Evolutionary conservation across 192 early-diverging fungal genomes (phyloP).

Genomic region (Obelidium mucronatum): DNA sequence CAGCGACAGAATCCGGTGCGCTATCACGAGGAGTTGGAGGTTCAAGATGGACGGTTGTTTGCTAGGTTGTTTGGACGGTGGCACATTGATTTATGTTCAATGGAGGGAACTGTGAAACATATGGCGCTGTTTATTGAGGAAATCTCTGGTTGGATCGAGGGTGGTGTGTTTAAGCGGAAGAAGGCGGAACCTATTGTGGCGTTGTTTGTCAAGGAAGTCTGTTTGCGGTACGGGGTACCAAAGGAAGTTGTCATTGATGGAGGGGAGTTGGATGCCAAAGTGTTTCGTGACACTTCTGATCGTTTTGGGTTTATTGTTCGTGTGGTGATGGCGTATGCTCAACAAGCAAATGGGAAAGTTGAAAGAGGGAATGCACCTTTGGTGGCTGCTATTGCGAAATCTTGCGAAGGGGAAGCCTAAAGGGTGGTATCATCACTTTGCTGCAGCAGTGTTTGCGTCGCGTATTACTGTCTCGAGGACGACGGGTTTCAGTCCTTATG

Average conservation of each 20-base stretch:
- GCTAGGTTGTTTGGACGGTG: background rate
- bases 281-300: background rate
- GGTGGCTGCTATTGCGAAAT: background rate
- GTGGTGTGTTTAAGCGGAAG: background rate
- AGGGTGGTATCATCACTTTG: background rate
- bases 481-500: background rate
- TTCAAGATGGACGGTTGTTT: background rate
- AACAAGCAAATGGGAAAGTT: background rate
- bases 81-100: background rate
- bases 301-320: background rate
- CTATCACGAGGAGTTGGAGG: background rate
- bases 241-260: background rate
- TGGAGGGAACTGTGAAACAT: slow-evolving; percentile 42
- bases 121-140: background rate
- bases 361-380: background rate
- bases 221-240: background rate
- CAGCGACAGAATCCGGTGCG: background rate
- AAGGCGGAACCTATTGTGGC: background rate
- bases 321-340: background rate
- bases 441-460: background rate
- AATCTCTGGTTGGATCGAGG: background rate
- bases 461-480: background rate
- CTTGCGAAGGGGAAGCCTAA: background rate
- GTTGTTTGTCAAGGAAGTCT: background rate
- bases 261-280: background rate